Evolutionary conservation across 148 eudicot genomes (phyloP).

Genomic region (Chenopodium berlandieri): DNA sequence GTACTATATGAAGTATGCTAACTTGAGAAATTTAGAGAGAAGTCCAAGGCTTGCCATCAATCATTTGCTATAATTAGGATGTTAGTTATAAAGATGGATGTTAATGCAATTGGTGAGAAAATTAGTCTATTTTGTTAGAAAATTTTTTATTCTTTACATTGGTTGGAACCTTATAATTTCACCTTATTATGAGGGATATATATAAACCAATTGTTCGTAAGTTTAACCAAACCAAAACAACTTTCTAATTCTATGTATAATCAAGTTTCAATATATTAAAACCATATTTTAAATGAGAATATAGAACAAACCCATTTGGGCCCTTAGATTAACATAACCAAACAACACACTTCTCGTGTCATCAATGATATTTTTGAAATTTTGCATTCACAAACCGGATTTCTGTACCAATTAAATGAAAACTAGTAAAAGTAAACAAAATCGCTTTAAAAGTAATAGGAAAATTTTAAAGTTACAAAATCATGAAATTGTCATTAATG

Average conservation of each 20-base stretch:
- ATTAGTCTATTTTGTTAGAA: background rate
- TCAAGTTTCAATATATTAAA: too few species aligned
- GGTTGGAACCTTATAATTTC: background rate
- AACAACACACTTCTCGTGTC: too few species aligned
- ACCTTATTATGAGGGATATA: background rate
- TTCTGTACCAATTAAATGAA: too few species aligned
- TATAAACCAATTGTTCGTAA: background rate
- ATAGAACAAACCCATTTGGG: too few species aligned
- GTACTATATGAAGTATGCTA: background rate
- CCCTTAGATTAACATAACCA: too few species aligned
- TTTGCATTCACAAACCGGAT: too few species aligned
- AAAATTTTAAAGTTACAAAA: too few species aligned
- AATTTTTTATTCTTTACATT: background rate
- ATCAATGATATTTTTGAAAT: too few species aligned
- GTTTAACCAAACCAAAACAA: background rate
- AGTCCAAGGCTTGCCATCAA: conserved; percentile 19
- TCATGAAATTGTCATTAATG: too few species aligned
- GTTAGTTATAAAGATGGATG: background rate
- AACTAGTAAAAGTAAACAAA: too few species aligned
- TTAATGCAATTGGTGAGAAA: background rate
- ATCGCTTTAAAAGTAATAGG: too few species aligned
- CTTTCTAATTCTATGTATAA: background rate
- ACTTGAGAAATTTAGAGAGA: conserved; percentile 21
- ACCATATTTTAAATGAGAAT: too few species aligned
- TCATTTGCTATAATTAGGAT: conserved; percentile 17